A percentile compares a stretch with the other conserved stretches of the same genome.
Evolutionary conservation across 2,329 filamentous ascomycete species (phyloP).

Genomic region (Thermoascus crustaceus): DNA sequence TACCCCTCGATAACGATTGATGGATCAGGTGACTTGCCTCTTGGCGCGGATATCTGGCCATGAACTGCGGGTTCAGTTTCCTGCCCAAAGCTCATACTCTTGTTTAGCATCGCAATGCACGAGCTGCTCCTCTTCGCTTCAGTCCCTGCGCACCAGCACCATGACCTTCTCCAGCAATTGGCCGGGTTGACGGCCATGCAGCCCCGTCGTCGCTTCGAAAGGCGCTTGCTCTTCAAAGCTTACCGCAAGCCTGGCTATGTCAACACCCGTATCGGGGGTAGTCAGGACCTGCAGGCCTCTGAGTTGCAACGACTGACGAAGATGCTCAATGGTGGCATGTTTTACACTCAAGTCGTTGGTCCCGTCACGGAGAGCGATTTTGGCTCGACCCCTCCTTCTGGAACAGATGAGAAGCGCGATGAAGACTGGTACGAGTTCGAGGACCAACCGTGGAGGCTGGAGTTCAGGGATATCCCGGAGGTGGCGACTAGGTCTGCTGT

Average conservation of each 20-base stretch:
- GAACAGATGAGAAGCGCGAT: constrained; percentile 14
- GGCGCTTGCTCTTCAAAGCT: constrained; percentile 52
- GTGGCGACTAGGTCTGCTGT: constrained; percentile 46
- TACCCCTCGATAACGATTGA: too few relatives aligned
- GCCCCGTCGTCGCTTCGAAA: constrained; percentile 46
- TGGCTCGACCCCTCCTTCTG: constrained; percentile 18
- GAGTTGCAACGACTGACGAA: constrained; percentile 40
- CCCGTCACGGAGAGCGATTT: constrained; percentile 33
- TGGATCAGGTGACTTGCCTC: too few relatives aligned
- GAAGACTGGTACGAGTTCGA: constrained; percentile 24
- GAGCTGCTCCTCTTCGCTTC: constrained; percentile 55
- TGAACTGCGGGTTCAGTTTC: background rate
- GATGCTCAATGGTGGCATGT: constrained; percentile 44
- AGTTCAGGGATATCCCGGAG: constrained; percentile 44
- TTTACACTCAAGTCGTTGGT: constrained; percentile 46
- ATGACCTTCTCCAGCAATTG: constrained; percentile 54
- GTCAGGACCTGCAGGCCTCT: constrained; percentile 36
- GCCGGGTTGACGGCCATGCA: constrained; percentile 55
- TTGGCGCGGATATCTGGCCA: too few relatives aligned
- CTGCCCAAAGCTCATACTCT: background rate
- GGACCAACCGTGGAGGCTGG: constrained; percentile 36
- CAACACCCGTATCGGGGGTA: constrained; percentile 33
- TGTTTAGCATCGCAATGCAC: constrained; percentile 42
- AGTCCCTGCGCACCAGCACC: constrained; percentile 48
- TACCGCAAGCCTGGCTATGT: constrained; percentile 38